Base-by-base conservation (phyloP, 768 basidiomycete species). In the Mycena venus region DNA sequence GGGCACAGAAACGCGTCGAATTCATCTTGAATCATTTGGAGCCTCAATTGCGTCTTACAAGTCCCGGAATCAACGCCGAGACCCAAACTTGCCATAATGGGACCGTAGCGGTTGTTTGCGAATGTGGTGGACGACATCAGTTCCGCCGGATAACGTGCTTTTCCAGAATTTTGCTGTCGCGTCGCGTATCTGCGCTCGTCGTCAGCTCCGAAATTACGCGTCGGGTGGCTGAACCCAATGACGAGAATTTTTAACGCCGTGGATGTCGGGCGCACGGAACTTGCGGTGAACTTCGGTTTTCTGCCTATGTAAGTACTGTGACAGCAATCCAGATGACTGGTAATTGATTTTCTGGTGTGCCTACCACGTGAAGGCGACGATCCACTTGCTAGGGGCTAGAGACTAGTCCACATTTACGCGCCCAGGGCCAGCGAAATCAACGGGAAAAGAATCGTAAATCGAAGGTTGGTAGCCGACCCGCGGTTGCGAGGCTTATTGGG, bases 101-200 rank as follows among this genome's bases (percentile, higher is more conserved):
- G 70, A 64, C 51, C 31, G 55, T 72, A 72, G 27, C 55, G 70
- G 70, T 63, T 72, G 70, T 72, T 72, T 56, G 31, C 12, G 14
- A 2, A 29, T 70, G 61, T 56, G 42, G 49, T 31, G 14, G 4
- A 27, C 59, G 4, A 27, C 59, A 21, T 21, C 27, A 29, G 1
- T 53, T 53, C 31, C 31, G 55, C 12, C 12, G 11, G 23, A 5
- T 11, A 29, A 12, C 12, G 4, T 15, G 12, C 27, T 29, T 51
- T n/a, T 40, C 25, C 27, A 31, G 17, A 23, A 47, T 27, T 27
- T n/a, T 11, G 32, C 21, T 31, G 31, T n/a, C n/a, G 31, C 55
- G 31, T 31, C 55, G 29, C 17, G 19, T 56, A 56, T 12, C n/a
- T n/a, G n/a, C 8, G 17, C 17, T 5, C 31, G 6, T 49, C 47